Conservation (phyloP, 768 basidiomycete species). For the Pleurotus sapidus region DNA sequence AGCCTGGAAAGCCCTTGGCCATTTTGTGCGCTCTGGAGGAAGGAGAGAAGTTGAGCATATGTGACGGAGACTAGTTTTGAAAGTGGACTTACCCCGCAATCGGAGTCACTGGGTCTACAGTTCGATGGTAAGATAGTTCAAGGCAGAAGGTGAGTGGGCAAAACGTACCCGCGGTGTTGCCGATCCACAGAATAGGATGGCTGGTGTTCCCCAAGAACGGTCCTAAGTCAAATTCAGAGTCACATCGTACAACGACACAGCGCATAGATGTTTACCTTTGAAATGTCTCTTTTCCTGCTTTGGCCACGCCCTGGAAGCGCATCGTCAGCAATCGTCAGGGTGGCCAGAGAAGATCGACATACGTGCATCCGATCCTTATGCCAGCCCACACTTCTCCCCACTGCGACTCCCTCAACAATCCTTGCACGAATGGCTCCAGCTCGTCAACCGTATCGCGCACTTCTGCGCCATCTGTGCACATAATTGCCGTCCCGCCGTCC, state of each 20-base stretch:
- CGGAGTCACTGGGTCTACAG: constrained; percentile 18
- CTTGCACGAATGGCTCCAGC: constrained; percentile 8
- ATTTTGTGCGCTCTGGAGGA: constrained; percentile 34
- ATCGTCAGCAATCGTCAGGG: background rate
- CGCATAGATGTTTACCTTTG: constrained; percentile 9
- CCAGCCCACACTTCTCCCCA: constrained; percentile 16
- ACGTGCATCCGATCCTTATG: constrained; percentile 16
- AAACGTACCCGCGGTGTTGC: constrained; percentile 33
- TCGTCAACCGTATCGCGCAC: constrained; percentile 15
- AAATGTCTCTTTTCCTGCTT: constrained; percentile 19
- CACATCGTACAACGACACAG: no score
- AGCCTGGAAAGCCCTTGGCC: constrained; percentile 29
- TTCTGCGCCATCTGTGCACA: constrained; percentile 16
- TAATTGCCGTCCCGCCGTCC: constrained; percentile 13
- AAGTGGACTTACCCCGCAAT: constrained; percentile 1
- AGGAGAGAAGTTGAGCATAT: background rate
- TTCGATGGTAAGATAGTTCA: no score
- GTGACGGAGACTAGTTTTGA: background rate
- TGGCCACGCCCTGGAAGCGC: constrained; percentile 23
- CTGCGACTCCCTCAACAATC: constrained; percentile 9
- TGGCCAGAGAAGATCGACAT: background rate
- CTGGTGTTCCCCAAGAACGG: constrained; percentile 35
- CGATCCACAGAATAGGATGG: constrained; percentile 34
- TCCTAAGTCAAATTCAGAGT: constrained; percentile 12
- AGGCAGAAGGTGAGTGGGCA: no score